Evolutionary conservation across 1,284 basidiomycete genomes (phyloP).

Genomic region (Clitocybe nebularis): DNA sequence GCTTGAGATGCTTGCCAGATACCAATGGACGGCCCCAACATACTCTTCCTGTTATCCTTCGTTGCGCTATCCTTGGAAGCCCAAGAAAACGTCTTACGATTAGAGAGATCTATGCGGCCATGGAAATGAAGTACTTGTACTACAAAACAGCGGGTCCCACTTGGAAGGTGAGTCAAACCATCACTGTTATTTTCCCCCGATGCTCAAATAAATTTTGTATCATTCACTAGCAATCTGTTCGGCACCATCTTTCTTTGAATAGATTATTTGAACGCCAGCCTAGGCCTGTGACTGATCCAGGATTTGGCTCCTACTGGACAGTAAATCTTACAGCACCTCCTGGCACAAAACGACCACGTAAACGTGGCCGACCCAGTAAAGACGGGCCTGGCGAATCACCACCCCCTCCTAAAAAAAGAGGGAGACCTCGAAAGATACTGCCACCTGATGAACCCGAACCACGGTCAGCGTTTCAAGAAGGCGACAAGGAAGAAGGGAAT

Average conservation of each 20-base stretch:
- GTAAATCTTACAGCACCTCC: conserved; percentile 76
- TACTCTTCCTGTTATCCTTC: conserved; percentile 75
- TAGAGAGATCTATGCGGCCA: conserved; percentile 76
- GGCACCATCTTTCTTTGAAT: conserved; percentile 77
- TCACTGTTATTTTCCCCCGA: conserved; percentile 7
- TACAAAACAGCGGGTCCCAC: conserved; percentile 74
- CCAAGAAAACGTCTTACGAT: conserved; percentile 72
- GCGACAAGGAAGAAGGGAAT: conserved; percentile 22
- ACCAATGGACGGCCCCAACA: conserved; percentile 74
- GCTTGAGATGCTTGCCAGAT: conserved; percentile 70
- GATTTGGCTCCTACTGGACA: conserved; percentile 82
- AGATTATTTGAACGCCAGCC: conserved; percentile 75
- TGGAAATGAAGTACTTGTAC: conserved; percentile 78
- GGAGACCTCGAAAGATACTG: conserved; percentile 40
- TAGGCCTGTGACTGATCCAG: conserved; percentile 75
- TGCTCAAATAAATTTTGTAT: conserved; percentile 11
- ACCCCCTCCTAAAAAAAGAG: conserved; percentile 36
- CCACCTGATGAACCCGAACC: conserved; percentile 8
- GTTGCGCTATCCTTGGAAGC: conserved; percentile 76
- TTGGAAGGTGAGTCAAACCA: conserved; percentile 59
- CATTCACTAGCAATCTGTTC: conserved; percentile 66
- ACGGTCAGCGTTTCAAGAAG: conserved; percentile 16
- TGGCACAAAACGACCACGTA: conserved; percentile 76
- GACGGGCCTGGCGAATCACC: conserved; percentile 27
- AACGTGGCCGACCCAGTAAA: conserved; percentile 64